A percentile compares a stretch with the other conserved stretches of the same genome.
phyloP scores from a whole-genome alignment of 2,329 filamentous ascomycete species.

The Chaetomium strumarium region DNA sequence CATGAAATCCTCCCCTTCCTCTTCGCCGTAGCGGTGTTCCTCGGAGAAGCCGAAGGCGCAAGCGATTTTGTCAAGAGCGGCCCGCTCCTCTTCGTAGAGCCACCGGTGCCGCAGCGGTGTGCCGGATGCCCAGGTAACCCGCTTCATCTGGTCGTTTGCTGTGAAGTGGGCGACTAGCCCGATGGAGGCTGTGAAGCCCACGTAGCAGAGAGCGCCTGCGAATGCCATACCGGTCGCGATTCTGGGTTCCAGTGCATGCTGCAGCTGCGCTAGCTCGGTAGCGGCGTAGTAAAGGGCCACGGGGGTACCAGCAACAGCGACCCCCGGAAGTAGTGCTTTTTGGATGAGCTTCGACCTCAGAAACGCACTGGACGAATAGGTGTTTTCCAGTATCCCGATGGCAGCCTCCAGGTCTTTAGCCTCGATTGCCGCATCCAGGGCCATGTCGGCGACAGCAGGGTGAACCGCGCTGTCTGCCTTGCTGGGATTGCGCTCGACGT shows the following conservation, averaged over 20 bases:
- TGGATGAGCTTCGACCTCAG: slow-evolving; percentile 61
- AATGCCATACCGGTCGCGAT: slow-evolving; percentile 75
- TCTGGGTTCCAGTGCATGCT: slow-evolving; percentile 69
- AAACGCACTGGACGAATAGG: slow-evolving; percentile 62
- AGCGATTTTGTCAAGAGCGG: slow-evolving; percentile 78
- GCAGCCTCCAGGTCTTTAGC: slow-evolving; percentile 72
- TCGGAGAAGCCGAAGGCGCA: slow-evolving; percentile 90
- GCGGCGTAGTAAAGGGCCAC: slow-evolving; percentile 66
- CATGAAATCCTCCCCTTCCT: slow-evolving; percentile 88
- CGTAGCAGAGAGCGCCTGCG: slow-evolving; percentile 74
- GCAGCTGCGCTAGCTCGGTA: slow-evolving; percentile 57
- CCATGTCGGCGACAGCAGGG: slow-evolving; percentile 60
- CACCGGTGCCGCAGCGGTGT: slow-evolving; percentile 75
- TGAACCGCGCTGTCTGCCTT: slow-evolving; percentile 67
- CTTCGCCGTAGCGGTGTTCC: slow-evolving; percentile 71
- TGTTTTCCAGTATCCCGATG: slow-evolving; percentile 66
- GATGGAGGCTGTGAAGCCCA: slow-evolving; percentile 72
- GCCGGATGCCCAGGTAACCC: slow-evolving; percentile 84
- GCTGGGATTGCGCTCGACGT: slow-evolving; percentile 59
- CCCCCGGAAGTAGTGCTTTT: slow-evolving; percentile 54
- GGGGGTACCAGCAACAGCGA: slow-evolving; percentile 53
- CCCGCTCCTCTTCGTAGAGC: slow-evolving; percentile 84
- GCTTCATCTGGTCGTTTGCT: slow-evolving; percentile 88
- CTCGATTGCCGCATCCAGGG: slow-evolving; percentile 73
- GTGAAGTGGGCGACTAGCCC: slow-evolving; percentile 81